A percentile compares a stretch with the other conserved stretches of the same genome.
These are phyloP conservation scores for Xerocomus potaroensis DNA, from an alignment of 768 basidiomycete genomes.

Conservation along the genomic window DNA sequence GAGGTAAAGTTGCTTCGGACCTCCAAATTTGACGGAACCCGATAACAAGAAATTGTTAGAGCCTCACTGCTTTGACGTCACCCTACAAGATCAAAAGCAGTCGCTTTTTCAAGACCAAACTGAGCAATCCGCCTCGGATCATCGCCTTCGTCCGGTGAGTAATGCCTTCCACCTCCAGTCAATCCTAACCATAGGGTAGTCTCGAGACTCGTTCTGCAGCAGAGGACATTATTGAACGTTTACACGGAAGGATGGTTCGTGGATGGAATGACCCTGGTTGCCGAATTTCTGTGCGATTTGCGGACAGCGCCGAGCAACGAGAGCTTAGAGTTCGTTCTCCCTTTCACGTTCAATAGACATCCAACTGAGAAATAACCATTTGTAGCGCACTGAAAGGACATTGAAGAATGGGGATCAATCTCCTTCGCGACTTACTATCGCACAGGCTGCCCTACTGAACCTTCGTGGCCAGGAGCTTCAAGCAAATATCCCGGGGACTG, in stretches of 20 bases:
- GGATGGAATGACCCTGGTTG: conserved; percentile 76
- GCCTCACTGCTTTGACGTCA: conserved; percentile 58
- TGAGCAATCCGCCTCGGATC: conserved; percentile 72
- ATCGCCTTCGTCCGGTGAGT: conserved; percentile 78
- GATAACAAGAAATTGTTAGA: conserved; percentile 33
- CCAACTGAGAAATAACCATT: not conserved
- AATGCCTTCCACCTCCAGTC: not conserved
- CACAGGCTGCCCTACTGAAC: conserved; percentile 73
- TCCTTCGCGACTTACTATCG: conserved; percentile 66
- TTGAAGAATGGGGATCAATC: conserved; percentile 59
- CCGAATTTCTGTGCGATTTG: conserved; percentile 75
- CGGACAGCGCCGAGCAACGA: conserved; percentile 72
- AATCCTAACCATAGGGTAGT: conserved; percentile 32
- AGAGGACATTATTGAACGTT: conserved; percentile 70
- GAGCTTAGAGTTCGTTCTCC: conserved; percentile 61
- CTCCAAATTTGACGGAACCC: not conserved
- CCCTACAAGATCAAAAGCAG: conserved; percentile 72
- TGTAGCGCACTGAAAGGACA: conserved; percentile 58
- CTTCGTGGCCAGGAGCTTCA: conserved; percentile 61
- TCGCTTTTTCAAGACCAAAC: conserved; percentile 74
- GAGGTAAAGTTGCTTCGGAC: conserved; percentile 34
- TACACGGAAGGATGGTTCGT: conserved; percentile 77
- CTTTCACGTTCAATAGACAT: not conserved
- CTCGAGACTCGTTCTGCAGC: conserved; percentile 69
- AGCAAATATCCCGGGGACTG: conserved; percentile 6